These are phyloP conservation scores for Xylaria sp. DNA, from an alignment of 2,329 filamentous ascomycete genomes.

Conservation along the genomic window DNA sequence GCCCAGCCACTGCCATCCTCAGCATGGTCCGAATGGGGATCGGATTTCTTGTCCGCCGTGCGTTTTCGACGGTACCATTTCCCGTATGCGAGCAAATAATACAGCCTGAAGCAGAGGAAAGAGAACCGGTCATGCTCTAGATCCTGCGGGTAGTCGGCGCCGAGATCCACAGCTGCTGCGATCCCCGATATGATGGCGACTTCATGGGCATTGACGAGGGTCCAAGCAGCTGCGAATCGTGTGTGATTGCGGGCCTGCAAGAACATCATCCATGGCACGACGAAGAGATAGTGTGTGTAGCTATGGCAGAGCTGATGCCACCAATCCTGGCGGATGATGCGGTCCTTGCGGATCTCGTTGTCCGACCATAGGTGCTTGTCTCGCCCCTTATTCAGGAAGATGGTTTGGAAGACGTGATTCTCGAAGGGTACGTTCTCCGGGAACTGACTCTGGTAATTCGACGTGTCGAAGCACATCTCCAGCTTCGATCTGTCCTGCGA, in stretches of 20 bases:
- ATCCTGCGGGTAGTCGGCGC: conserved; percentile 58
- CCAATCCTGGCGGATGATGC: conserved; percentile 54
- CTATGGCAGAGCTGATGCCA: conserved; percentile 58
- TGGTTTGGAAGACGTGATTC: conserved; percentile 40
- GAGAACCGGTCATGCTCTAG: conserved; percentile 58
- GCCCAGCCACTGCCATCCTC: conserved; percentile 51
- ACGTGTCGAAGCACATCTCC: conserved; percentile 51
- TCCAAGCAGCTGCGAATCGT: conserved; percentile 59
- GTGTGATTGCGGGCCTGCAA: conserved; percentile 57
- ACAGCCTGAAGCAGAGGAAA: conserved; percentile 54
- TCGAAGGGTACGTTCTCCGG: conserved; percentile 42
- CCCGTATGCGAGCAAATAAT: conserved; percentile 56
- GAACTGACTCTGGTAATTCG: conserved; percentile 56
- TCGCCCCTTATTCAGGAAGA: conserved; percentile 53
- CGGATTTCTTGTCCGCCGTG: conserved; percentile 22
- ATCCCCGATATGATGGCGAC: conserved; percentile 63
- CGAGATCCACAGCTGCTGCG: conserved; percentile 62
- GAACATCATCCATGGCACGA: conserved; percentile 62
- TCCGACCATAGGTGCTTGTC: conserved; percentile 50
- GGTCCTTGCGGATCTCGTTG: conserved; percentile 47
- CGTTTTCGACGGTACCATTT: conserved; percentile 50
- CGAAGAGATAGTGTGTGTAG: conserved; percentile 53
- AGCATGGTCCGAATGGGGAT: conserved; percentile 32
- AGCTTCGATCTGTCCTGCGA: conserved; percentile 46
- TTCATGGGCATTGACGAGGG: conserved; percentile 62